Evolutionary conservation across 83 land plant genomes (phyloP).

Genomic region (Diphasiastrum complanatum): DNA sequence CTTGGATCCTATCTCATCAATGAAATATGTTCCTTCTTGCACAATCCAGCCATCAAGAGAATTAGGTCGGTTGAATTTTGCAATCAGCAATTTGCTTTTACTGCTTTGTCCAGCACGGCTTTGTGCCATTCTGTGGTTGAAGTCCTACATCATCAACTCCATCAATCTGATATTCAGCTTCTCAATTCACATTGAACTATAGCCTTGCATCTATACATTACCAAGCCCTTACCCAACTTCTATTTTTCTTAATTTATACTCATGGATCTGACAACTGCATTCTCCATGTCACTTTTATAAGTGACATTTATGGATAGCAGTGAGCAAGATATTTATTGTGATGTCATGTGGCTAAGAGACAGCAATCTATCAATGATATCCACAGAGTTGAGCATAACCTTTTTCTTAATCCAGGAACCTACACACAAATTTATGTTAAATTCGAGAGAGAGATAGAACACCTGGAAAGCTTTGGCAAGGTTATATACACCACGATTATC

Average conservation of each 20-base stretch:
- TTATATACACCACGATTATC: constrained; percentile 79
- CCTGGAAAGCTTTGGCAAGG: constrained; percentile 90
- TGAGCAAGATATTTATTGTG: too few species aligned
- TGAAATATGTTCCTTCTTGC: constrained; percentile 69
- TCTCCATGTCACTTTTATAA: too few species aligned
- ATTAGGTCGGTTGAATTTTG: constrained; percentile 65
- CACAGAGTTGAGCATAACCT: neutral
- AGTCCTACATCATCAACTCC: constrained; percentile 49
- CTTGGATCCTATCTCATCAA: constrained; percentile 58
- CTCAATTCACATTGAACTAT: neutral
- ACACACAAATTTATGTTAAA: neutral
- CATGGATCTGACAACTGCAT: too few species aligned
- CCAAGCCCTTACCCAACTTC: too few species aligned
- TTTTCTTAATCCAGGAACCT: neutral
- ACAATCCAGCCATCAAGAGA: constrained; percentile 72
- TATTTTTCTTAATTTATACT: too few species aligned
- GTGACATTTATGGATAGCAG: too few species aligned
- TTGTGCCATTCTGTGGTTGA: constrained; percentile 79
- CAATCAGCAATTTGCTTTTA: constrained; percentile 84
- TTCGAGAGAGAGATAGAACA: constrained; percentile 17
- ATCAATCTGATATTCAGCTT: neutral
- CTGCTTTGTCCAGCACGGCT: constrained; percentile 91
- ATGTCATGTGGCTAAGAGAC: too few species aligned
- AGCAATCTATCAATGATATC: too few species aligned
- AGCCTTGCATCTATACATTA: neutral